Conservation (phyloP, 208 protist species). For the Angomonas desouzai region DNA sequence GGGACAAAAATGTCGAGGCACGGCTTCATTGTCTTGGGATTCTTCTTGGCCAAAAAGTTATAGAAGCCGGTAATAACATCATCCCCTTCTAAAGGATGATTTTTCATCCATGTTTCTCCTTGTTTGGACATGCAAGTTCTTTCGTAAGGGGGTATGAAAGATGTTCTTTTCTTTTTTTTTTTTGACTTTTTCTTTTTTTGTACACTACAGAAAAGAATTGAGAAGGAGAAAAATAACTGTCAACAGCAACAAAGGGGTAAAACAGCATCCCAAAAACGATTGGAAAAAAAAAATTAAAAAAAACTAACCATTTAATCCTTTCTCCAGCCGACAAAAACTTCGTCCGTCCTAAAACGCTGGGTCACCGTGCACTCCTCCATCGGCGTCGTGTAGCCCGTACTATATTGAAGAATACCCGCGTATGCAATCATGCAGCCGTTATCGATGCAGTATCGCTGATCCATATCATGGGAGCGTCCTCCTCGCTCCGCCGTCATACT, state of each 20-base stretch:
- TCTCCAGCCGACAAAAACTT: slow-evolving; percentile 94
- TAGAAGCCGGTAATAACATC: slow-evolving; percentile 76
- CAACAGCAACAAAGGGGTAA: not conserved
- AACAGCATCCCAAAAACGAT: too few species aligned
- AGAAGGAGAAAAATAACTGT: not conserved
- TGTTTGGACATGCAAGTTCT: not conserved
- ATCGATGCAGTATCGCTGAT: slow-evolving; percentile 99
- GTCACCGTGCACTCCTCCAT: slow-evolving; percentile 71
- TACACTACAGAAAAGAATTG: not conserved
- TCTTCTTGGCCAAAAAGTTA: slow-evolving; percentile 75
- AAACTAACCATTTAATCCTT: not conserved
- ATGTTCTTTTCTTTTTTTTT: not conserved
- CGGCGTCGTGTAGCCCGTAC: slow-evolving; percentile 72
- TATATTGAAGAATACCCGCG: slow-evolving; percentile 91
- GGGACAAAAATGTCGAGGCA: slow-evolving; percentile 72
- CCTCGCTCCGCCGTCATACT: slow-evolving; percentile 90
- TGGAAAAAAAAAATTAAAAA: not conserved
- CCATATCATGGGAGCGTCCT: slow-evolving; percentile 91
- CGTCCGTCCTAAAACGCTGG: slow-evolving; percentile 94
- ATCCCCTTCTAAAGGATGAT: slow-evolving; percentile 83
- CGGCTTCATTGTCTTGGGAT: slow-evolving; percentile 83
- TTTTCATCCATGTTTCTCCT: slow-evolving; percentile 78
- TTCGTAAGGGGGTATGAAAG: not conserved
- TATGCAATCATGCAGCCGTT: slow-evolving; percentile 99
- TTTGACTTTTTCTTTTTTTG: not conserved